Evolutionary conservation across 2,329 filamentous ascomycete genomes (phyloP).

Genomic region (Ceratocystiopsis sp.): DNA sequence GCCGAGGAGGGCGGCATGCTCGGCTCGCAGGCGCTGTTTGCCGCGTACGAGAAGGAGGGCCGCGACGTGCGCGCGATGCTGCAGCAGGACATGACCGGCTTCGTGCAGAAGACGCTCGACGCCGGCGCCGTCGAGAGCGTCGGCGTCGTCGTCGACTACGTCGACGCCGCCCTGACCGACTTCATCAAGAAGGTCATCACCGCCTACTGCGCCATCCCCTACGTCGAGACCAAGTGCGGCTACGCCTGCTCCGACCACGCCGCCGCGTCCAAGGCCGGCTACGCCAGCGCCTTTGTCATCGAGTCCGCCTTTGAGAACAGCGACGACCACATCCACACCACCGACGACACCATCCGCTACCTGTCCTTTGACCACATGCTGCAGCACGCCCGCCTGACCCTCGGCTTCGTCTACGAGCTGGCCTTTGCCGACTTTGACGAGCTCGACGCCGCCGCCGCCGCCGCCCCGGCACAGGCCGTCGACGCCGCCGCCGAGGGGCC

Average conservation of each 20-base stretch:
- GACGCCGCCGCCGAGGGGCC: not conserved
- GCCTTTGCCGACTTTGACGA: slow-evolving; percentile 19
- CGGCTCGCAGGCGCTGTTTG: slow-evolving; percentile 81
- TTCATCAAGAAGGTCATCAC: slow-evolving; percentile 86
- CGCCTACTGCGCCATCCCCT: slow-evolving; percentile 65
- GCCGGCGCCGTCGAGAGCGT: slow-evolving; percentile 71
- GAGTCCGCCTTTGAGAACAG: slow-evolving; percentile 41
- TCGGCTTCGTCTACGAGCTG: slow-evolving; percentile 30
- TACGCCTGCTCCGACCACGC: slow-evolving; percentile 52
- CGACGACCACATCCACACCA: slow-evolving; percentile 58
- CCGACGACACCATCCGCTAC: slow-evolving; percentile 53
- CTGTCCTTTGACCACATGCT: slow-evolving; percentile 50
- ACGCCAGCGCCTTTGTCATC: slow-evolving; percentile 47
- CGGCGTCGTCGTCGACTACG: slow-evolving; percentile 84
- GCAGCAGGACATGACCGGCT: slow-evolving; percentile 97
- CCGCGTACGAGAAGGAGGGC: slow-evolving; percentile 53
- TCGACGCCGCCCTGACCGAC: slow-evolving; percentile 62
- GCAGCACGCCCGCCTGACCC: slow-evolving; percentile 38
- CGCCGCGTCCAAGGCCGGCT: slow-evolving; percentile 48
- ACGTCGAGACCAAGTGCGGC: slow-evolving; percentile 31
- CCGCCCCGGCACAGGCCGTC: not conserved
- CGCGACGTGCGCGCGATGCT: slow-evolving; percentile 88
- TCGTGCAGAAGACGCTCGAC: slow-evolving; percentile 64
- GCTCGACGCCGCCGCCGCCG: slow-evolving; percentile 10
- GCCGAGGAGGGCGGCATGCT: slow-evolving; percentile 79